Conservation (phyloP, 2,329 filamentous ascomycete genomes). For the Ophiostoma ips region DNA sequence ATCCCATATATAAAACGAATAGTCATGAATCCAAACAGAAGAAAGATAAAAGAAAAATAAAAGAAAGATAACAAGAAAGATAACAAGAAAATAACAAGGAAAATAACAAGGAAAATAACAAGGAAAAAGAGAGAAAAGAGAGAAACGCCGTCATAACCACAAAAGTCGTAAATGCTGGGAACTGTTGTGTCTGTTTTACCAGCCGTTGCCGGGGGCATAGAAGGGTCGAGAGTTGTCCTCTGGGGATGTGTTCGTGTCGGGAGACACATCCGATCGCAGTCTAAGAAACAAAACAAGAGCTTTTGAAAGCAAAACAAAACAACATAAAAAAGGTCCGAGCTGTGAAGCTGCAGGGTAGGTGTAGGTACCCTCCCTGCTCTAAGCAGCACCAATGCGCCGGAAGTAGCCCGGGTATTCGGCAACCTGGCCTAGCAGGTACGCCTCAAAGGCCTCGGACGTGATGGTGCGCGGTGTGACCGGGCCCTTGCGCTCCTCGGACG, state of each 20-base stretch:
- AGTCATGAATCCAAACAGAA: neutral
- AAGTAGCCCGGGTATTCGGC: conserved; percentile 22
- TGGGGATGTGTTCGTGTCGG: neutral
- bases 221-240: neutral
- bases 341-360: too few species aligned
- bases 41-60: neutral
- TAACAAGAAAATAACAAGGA: neutral
- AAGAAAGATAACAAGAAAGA: neutral
- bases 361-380: too few species aligned
- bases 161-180: neutral
- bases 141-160: neutral
- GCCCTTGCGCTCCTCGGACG: conserved; percentile 10
- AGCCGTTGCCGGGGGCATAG: neutral
- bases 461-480: conserved; percentile 19
- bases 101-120: neutral
- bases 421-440: conserved; percentile 23
- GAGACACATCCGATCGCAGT: neutral
- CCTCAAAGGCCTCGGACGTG: conserved; percentile 26
- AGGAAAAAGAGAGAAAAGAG: neutral
- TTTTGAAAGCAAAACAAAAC: neutral
- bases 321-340: too few species aligned
- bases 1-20: neutral
- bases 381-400: neutral
- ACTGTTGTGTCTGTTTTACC: neutral
- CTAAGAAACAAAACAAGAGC: neutral